phyloP scores from a whole-genome alignment of 768 basidiomycete genomes.

The Mycena amicta region DNA sequence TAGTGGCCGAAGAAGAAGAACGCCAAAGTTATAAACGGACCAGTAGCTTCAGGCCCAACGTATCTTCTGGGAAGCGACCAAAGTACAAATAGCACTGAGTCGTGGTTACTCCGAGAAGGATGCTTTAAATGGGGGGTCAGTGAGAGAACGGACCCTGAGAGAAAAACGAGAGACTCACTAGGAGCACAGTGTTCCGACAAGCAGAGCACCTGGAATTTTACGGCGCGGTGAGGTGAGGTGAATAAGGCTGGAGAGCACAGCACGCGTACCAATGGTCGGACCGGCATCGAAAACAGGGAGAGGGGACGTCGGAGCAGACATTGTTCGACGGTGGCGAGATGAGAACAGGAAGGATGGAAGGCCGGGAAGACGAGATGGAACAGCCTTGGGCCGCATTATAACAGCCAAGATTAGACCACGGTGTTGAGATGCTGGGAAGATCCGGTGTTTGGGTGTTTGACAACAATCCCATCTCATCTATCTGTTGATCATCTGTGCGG shows the following conservation, averaged over 20 bases:
- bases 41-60: neutral
- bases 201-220: neutral
- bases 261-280: neutral
- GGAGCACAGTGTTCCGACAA: neutral
- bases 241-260: neutral
- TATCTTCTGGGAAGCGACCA: neutral
- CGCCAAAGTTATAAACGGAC: too few species aligned
- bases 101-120: constrained; percentile 3
- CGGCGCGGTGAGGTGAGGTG: neutral
- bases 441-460: too few species aligned
- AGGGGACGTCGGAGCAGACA: neutral
- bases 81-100: neutral
- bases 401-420: too few species aligned
- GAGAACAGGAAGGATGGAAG: neutral
- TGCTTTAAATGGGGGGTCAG: too few species aligned
- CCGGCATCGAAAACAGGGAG: neutral
- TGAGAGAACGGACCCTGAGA: too few species aligned
- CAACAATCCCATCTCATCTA: too few species aligned
- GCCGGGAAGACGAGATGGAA: neutral
- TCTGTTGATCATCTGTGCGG: too few species aligned
- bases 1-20: too few species aligned
- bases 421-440: too few species aligned
- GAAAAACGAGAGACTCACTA: too few species aligned
- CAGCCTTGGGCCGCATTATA: neutral
- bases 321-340: too few species aligned